Conservation (phyloP, 805 yeast species). For the Lipomyces oligophaga region DNA sequence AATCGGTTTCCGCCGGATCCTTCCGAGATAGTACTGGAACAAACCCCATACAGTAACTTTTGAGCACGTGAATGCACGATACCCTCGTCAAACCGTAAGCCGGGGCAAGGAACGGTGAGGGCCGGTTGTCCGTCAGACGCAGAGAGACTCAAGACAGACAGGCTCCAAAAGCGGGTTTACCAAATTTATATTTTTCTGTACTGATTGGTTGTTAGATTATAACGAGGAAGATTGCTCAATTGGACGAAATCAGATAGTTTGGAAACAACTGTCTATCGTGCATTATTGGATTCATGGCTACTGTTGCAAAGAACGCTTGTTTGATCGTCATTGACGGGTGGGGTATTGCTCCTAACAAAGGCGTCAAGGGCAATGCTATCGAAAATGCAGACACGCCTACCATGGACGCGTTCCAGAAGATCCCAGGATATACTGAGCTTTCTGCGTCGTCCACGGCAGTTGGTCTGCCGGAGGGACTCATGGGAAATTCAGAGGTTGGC, state of each 20-base stretch:
- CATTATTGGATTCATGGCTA: background rate
- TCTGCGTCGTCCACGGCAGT: constrained; percentile 29
- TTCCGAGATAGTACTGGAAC: no score
- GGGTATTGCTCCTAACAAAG: constrained; percentile 24
- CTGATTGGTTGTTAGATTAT: background rate
- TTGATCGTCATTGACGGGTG: constrained; percentile 30
- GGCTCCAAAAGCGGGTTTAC: background rate
- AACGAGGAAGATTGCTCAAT: background rate
- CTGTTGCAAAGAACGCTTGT: constrained; percentile 25
- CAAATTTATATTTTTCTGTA: background rate
- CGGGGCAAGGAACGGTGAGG: background rate
- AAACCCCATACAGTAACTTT: no score
- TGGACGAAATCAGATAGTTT: background rate
- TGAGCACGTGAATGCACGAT: no score
- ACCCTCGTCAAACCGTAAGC: background rate
- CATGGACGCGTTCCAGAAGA: constrained; percentile 22
- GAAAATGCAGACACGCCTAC: constrained; percentile 29
- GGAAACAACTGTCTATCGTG: background rate
- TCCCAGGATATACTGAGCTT: constrained; percentile 26
- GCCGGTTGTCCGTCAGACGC: background rate
- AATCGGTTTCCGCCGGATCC: no score
- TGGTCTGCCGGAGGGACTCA: constrained; percentile 31
- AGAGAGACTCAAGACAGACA: no score
- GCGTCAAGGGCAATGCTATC: constrained; percentile 28
- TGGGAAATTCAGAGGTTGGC: constrained; percentile 32